Base-by-base conservation (phyloP, 2,329 filamentous ascomycete species). In the Neoarthrinium moseri region DNA sequence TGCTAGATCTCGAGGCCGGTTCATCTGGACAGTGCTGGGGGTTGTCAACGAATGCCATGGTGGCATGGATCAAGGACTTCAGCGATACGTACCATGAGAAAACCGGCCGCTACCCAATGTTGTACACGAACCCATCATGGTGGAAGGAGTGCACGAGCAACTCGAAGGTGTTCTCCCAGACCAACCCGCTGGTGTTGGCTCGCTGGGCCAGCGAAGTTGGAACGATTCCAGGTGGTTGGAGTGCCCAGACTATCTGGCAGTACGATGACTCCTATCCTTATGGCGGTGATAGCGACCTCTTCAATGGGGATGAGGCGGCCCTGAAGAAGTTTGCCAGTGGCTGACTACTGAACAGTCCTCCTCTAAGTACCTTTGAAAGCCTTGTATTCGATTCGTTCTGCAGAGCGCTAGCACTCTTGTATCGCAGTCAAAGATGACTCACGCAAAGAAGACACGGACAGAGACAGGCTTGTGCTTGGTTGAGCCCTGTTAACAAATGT, bases 241-340 rank as follows among this genome's bases (percentile, higher is more conserved):
- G 66, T 2, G 73, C 63, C 53, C 69, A 79, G 56, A 77, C 73
- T 7, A 72, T 81, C 54, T 81, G 78, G 77, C 77, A 80, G 64
- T 72, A 77, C 53, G 61, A 65, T 22, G 70, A 77, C 49, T 58
- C 56, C 5, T 77, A 76, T 49, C 50, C 58, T 11, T 76, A 72
- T 56, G 74, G 75, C n/a, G 77, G 77, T 1, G 74, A 80, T 51
- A 73, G 71, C 11, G 74, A 80, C 51, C 56, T 67, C 6, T 80
- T 78, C 52, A 80, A 78, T 55, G 77, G 77, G 0, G 57, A 61
- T 12, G 50, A 53, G 45, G 45, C 51, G 6, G 50, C 39, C 2
- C 46, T 61, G 24, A 42, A 49, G 22, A 55, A 52, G 44, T 35
- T 61, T 8, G 57, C 58, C 17, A 46, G 21, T 29, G 57, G 57